Conservation (phyloP, 768 basidiomycete genomes). For the Rhodotorula babjevae region DNA sequence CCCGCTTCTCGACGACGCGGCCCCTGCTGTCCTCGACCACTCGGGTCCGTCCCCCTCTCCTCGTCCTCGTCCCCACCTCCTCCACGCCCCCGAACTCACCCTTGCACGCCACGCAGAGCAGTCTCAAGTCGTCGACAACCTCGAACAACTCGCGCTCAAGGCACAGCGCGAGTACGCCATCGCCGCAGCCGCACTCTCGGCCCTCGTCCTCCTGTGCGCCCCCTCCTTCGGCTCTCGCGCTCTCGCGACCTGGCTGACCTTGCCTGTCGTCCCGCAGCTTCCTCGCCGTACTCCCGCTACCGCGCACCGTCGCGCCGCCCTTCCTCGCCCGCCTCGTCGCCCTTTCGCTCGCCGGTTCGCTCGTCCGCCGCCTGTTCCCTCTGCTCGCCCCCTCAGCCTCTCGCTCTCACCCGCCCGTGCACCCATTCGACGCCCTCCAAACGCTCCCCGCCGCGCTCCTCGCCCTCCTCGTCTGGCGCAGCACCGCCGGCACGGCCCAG, state of each 20-base stretch:
- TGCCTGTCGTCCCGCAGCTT: not conserved
- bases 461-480: not conserved
- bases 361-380: not conserved
- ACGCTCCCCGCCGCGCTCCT: not conserved
- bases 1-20: not conserved
- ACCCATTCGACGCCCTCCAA: not conserved
- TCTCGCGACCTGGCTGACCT: not conserved
- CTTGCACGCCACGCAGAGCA: not conserved
- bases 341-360: not conserved
- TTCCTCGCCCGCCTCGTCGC: not conserved
- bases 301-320: not conserved
- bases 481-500: not conserved
- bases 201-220: not conserved
- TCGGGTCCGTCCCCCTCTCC: not conserved
- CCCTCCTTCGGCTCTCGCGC: no score
- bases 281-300: not conserved
- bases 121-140: not conserved
- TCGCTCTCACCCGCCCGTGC: not conserved
- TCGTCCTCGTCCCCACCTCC: not conserved
- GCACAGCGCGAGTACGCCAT: not conserved
- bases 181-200: not conserved
- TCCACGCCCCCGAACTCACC: not conserved
- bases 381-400: no score
- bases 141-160: not conserved
- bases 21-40: conserved; percentile 3